phyloP scores from a whole-genome alignment of 2,329 filamentous ascomycete genomes.

The Alternaria tenuissima region DNA sequence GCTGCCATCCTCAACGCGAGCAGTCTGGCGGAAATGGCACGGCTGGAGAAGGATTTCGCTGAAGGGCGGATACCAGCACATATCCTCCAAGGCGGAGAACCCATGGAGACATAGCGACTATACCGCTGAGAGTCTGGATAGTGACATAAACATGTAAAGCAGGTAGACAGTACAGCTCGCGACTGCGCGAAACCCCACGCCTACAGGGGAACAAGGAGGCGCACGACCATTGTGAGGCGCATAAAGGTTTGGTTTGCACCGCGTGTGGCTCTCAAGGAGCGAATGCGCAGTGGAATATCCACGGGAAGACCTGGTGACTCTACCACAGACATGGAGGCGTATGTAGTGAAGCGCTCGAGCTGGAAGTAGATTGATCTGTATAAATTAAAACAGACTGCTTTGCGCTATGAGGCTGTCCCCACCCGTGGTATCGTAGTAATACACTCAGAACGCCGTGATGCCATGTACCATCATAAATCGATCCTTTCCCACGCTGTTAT shows the following conservation, averaged over 20 bases:
- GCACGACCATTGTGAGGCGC: not conserved
- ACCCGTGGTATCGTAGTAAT: slow-evolving; percentile 33
- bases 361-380: slow-evolving; percentile 11
- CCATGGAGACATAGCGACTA: slow-evolving; percentile 38
- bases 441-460: slow-evolving; percentile 30
- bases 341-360: not conserved
- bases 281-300: not conserved
- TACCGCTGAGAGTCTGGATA: not conserved
- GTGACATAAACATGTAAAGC: not conserved
- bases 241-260: not conserved
- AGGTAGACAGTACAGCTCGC: not conserved
- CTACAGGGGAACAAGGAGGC: not conserved
- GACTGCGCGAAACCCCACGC: not conserved
- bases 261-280: not conserved
- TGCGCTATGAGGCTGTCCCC: slow-evolving; percentile 19
- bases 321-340: not conserved
- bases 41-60: slow-evolving; percentile 88
- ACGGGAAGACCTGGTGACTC: not conserved
- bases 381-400: slow-evolving; percentile 14
- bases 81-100: slow-evolving; percentile 37
- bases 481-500: not conserved
- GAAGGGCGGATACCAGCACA: slow-evolving; percentile 79
- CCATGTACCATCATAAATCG: slow-evolving; percentile 2
- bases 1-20: slow-evolving; percentile 88
- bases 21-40: slow-evolving; percentile 87